Evolutionary conservation across 768 basidiomycete genomes (phyloP).

Genomic region (Psilocybe azurescens): DNA sequence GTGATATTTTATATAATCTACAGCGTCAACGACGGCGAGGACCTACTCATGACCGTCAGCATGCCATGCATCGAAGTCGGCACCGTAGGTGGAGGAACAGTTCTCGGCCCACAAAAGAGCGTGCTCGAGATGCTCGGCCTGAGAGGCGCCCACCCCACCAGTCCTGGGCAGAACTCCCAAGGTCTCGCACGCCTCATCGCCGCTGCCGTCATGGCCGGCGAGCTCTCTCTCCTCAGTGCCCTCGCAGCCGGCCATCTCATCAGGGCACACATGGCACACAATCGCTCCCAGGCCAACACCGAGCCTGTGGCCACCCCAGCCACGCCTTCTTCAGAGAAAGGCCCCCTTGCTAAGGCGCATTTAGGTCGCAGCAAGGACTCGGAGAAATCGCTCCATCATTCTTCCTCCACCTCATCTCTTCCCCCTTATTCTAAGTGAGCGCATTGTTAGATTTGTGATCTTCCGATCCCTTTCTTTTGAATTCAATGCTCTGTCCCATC

Average conservation of each 20-base stretch:
- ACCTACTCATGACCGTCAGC: constrained; percentile 2
- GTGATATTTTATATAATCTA: neutral
- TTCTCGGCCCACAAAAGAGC: constrained; percentile 1
- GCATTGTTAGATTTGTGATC: too few relatives aligned
- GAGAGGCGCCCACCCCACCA: constrained; percentile 1
- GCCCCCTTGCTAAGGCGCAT: neutral
- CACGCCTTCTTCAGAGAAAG: neutral
- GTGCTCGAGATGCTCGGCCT: constrained; percentile 2
- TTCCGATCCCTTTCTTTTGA: too few relatives aligned
- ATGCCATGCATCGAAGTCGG: constrained; percentile 4
- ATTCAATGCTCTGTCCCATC: too few relatives aligned
- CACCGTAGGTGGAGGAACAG: neutral
- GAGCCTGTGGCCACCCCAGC: neutral
- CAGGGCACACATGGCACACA: constrained; percentile 2
- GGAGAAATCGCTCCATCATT: neutral
- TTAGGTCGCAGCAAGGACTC: neutral
- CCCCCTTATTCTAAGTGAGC: neutral
- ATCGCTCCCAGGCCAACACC: neutral
- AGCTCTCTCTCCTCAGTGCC: neutral
- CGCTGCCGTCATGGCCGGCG: neutral
- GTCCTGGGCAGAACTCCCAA: neutral
- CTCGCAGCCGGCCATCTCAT: constrained; percentile 1
- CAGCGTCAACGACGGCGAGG: constrained; percentile 2
- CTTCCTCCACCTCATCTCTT: neutral
- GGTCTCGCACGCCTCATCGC: constrained; percentile 1